Evolutionary conservation across 2,329 filamentous ascomycete genomes (phyloP), one percentile per base, ranked within the genome.

Genomic region (Diaporthe destruens): DNA sequence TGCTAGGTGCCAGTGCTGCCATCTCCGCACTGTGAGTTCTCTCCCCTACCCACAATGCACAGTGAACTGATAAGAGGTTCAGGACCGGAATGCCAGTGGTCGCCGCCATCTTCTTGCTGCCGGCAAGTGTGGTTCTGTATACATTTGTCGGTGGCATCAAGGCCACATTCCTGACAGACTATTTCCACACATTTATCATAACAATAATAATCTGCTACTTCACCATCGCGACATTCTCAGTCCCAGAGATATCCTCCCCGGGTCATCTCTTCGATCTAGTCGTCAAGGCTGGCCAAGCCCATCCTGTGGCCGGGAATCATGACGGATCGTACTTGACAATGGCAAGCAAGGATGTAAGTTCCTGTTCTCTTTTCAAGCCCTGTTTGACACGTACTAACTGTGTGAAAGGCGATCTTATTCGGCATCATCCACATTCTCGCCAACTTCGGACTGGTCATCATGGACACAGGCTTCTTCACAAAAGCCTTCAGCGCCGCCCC

Each of bases 241-340:
- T 74, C 0, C 81, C 84, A 0, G 84, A 87, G 68, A 82, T 89
- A 36, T 84, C 85, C 0, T 88, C 86, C 0, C 80, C 86, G 1
- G 82, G 81, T 0, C 80, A 84, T 1, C 80, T 90, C 2, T 90
- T 84, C 54, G 85, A 89, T 6, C 81, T 88, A 0, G 79, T 90
- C 2, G 80, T 85, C 7, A 80, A 83, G 5, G 85, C 86, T 0
- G 84, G 82, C 0, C 76, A 80, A 3, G 79, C 80, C 0, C 81
- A 85, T 49, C 87, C 87, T 0, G 84, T 89, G 0, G 77, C 80
- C 0, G 88, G 87, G 0, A 90, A 90, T 49, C 79, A 87, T 23
- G 77, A 83, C n/a, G 87, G 87, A 0, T 87, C 86, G 0, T 88
- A 87, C 72, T 75, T 90, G 67, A 89, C 88, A 0, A 87, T 90